phyloP scores from a whole-genome alignment of 1,284 basidiomycete genomes.

The Sanghuangporus weigelae region DNA sequence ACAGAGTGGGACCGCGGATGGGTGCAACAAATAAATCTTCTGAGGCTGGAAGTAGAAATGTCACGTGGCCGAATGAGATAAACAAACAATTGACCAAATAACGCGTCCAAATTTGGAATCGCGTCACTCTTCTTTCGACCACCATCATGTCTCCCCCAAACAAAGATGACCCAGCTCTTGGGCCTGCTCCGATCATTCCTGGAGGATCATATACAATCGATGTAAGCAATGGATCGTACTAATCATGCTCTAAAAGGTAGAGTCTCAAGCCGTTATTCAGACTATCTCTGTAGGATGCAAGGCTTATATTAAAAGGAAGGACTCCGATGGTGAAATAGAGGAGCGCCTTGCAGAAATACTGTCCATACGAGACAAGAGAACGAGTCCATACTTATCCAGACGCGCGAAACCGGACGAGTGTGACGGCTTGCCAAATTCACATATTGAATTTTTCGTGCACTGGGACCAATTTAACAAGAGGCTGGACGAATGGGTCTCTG shows the following conservation, averaged over 20 bases:
- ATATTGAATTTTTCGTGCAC: slow-evolving; percentile 93
- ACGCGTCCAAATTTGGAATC: slow-evolving; percentile 13
- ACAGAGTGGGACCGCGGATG: background rate
- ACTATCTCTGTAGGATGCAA: slow-evolving; percentile 89
- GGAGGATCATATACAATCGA: slow-evolving; percentile 74
- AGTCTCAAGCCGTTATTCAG: slow-evolving; percentile 37
- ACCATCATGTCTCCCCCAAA: slow-evolving; percentile 21
- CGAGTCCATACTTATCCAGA: slow-evolving; percentile 51
- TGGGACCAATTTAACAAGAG: slow-evolving; percentile 99
- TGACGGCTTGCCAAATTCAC: slow-evolving; percentile 59
- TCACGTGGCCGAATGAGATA: background rate
- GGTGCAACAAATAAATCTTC: background rate
- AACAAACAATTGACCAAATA: background rate
- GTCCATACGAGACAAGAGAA: slow-evolving; percentile 82
- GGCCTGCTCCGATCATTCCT: slow-evolving; percentile 61
- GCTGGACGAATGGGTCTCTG: slow-evolving; percentile 97
- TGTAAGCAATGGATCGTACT: slow-evolving; percentile 36
- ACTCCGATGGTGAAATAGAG: slow-evolving; percentile 68
- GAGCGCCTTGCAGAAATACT: slow-evolving; percentile 92
- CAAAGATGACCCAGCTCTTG: slow-evolving; percentile 40
- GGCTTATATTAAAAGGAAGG: slow-evolving; percentile 81
- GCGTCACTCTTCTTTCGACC: slow-evolving; percentile 14
- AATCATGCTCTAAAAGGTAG: slow-evolving; percentile 21
- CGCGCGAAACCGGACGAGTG: slow-evolving; percentile 41
- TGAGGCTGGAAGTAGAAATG: background rate